Evolutionary conservation across 306 rosid species (phyloP).

Genomic region (Betula pendula): DNA sequence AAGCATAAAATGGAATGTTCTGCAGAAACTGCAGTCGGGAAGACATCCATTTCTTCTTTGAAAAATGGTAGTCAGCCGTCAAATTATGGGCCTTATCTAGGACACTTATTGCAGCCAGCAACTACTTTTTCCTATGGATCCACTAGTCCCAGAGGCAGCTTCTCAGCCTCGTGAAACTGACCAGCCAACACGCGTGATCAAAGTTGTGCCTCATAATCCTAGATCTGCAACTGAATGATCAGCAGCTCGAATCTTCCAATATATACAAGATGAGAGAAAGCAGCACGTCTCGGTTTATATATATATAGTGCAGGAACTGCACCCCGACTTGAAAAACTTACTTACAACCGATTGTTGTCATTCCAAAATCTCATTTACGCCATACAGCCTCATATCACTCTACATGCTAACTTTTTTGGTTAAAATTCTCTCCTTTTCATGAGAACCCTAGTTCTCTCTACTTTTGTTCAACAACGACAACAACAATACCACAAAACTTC

Average conservation of each 20-base stretch:
- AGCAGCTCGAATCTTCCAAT: constrained; percentile 90
- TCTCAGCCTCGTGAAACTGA: constrained; percentile 44
- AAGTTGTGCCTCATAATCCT: constrained; percentile 88
- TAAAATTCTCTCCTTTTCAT: no score
- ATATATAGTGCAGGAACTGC: no score
- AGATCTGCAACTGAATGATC: constrained; percentile 75
- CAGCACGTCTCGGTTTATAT: constrained; percentile 41
- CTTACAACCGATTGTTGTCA: no score
- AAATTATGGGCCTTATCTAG: constrained; percentile 47
- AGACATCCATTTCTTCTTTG: constrained; percentile 56
- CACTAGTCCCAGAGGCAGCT: constrained; percentile 48
- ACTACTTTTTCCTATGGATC: constrained; percentile 40
- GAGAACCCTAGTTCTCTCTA: no score
- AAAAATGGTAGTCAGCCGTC: constrained; percentile 59
- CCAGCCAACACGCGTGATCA: constrained; percentile 60
- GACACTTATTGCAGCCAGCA: constrained; percentile 46
- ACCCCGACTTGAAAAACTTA: no score
- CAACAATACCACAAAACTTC: no score
- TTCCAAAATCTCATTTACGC: no score
- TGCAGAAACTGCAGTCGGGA: constrained; percentile 87
- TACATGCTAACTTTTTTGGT: no score
- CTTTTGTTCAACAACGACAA: no score
- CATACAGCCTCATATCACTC: no score
- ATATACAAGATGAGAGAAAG: constrained; percentile 87
- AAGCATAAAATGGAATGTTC: constrained; percentile 70